These are phyloP conservation scores for Termitomyces sp. DNA, from an alignment of 768 basidiomycete genomes.

Conservation along the genomic window DNA sequence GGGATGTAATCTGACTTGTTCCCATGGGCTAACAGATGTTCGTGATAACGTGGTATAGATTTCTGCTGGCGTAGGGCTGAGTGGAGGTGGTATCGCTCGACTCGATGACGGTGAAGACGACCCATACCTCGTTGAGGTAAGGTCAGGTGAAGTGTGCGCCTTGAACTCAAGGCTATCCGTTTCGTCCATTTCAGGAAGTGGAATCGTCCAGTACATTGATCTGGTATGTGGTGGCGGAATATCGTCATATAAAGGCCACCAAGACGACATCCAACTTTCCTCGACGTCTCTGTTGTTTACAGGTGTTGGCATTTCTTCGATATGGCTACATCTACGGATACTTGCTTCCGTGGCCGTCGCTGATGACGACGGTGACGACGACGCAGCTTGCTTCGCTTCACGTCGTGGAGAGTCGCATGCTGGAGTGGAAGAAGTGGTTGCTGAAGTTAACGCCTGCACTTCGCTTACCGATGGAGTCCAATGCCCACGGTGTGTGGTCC, in stretches of 20 bases:
- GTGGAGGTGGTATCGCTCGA: neutral
- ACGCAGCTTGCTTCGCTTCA: neutral
- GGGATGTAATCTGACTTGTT: neutral
- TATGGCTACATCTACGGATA: neutral
- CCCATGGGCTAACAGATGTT: neutral
- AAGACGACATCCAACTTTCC: neutral
- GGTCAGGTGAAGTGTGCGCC: neutral
- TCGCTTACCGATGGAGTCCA: neutral
- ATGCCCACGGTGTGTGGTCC: neutral
- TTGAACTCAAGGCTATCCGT: neutral
- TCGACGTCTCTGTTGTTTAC: neutral
- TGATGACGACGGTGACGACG: neutral
- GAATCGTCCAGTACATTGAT: conserved; percentile 10
- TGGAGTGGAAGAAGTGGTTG: neutral
- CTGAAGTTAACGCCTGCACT: neutral
- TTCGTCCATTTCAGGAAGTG: conserved; percentile 1
- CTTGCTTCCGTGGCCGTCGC: neutral
- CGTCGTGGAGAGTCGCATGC: neutral
- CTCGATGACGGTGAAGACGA: neutral
- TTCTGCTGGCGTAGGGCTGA: neutral
- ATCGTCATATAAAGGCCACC: neutral
- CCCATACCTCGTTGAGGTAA: neutral
- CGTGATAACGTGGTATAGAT: neutral
- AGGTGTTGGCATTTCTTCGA: neutral
- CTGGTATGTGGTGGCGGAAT: conserved; percentile 10